These are phyloP conservation scores for Tolypocladium ovalisporum DNA, from an alignment of 2,329 filamentous ascomycete species.

Conservation along the genomic window DNA sequence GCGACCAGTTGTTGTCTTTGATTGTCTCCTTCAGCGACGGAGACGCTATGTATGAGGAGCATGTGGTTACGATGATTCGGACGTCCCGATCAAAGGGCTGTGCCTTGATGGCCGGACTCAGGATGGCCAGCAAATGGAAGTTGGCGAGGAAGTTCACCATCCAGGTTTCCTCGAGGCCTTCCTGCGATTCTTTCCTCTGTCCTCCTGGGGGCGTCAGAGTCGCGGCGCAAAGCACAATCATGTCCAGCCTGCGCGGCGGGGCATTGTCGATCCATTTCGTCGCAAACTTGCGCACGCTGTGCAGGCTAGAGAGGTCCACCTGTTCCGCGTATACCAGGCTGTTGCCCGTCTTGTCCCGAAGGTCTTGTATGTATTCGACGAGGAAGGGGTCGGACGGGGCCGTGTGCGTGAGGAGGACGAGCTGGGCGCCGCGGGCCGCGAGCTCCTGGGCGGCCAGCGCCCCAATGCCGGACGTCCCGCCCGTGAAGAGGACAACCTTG, in stretches of 20 bases:
- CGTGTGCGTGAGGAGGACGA: conserved; percentile 80
- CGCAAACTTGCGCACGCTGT: conserved; percentile 85
- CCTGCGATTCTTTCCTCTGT: conserved; percentile 49
- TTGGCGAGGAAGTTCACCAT: conserved; percentile 92
- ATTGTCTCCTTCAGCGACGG: conserved; percentile 49
- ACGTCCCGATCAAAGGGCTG: conserved; percentile 94
- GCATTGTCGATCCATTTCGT: conserved; percentile 98
- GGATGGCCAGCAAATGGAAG: conserved; percentile 85
- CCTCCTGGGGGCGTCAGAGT: conserved; percentile 61
- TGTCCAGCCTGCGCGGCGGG: conserved; percentile 78
- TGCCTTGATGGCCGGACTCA: conserved; percentile 79
- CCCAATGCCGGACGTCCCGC: conserved; percentile 88
- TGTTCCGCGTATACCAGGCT: conserved; percentile 91
- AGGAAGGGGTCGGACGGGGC: conserved; percentile 77
- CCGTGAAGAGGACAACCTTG: conserved; percentile 87
- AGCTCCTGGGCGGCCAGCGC: conserved; percentile 64
- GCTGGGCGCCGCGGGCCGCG: conserved; percentile 73
- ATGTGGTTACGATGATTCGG: conserved; percentile 75
- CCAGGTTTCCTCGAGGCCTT: conserved; percentile 84
- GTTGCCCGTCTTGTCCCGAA: conserved; percentile 68
- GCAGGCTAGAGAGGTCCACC: conserved; percentile 78
- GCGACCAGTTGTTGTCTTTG: conserved; percentile 40
- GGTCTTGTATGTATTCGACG: conserved; percentile 82
- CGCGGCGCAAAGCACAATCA: conserved; percentile 79
- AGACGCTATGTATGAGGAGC: conserved; percentile 76